Percentiles rank a stretch among this genome's conserved stretches.
phyloP scores from a whole-genome alignment of 169 alveolate species.

The Fabrea salina region DNA sequence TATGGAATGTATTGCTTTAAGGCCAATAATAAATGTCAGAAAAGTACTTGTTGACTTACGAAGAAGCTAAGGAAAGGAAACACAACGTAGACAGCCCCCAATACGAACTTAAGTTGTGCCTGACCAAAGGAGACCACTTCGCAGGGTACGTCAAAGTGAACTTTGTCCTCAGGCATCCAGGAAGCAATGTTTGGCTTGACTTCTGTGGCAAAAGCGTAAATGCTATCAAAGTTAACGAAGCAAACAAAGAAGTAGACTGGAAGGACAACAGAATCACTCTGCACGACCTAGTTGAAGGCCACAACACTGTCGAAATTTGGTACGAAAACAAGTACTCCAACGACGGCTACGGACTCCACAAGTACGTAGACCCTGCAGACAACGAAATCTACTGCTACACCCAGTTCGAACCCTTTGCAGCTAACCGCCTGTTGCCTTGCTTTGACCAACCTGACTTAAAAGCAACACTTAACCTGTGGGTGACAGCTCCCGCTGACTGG shows the following conservation, averaged over 20 bases:
- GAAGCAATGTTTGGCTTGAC: neutral
- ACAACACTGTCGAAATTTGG: neutral
- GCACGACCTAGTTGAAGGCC: neutral
- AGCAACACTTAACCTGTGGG: slow-evolving; percentile 46
- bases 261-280: neutral
- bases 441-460: slow-evolving; percentile 79
- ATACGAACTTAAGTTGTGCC: neutral
- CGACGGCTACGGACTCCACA: slow-evolving; percentile 9
- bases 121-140: neutral
- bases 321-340: neutral
- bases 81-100: neutral
- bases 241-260: neutral
- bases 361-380: neutral
- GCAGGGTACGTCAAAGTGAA: neutral
- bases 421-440: slow-evolving; percentile 59
- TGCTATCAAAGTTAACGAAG: neutral
- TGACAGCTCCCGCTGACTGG: slow-evolving; percentile 50
- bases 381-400: neutral
- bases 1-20: no score
- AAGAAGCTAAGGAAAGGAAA: slow-evolving; percentile 1
- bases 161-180: neutral
- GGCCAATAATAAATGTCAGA: no score
- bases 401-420: slow-evolving; percentile 5
- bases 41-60: neutral
- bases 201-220: neutral